Evolutionary conservation across 805 yeast species (phyloP).

Genomic region (Schwanniomyces yamadae): DNA sequence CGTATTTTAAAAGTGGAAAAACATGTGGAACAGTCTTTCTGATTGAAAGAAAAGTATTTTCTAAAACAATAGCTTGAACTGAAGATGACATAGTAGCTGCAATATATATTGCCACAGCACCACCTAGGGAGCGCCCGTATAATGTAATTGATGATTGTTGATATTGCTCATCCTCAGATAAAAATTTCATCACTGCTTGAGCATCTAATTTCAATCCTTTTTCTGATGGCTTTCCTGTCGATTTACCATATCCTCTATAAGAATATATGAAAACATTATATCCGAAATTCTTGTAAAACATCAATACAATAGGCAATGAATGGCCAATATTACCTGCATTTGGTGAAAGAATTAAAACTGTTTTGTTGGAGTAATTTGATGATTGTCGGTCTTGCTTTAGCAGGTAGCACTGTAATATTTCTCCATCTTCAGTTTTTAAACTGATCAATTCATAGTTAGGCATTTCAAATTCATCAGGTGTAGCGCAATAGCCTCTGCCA

Average conservation of each 20-base stretch:
- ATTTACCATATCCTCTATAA: slow-evolving; percentile 86
- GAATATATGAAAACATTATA: slow-evolving; percentile 83
- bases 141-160: slow-evolving; percentile 55
- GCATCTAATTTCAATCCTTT: slow-evolving; percentile 81
- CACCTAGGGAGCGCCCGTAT: slow-evolving; percentile 91
- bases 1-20: slow-evolving; percentile 61
- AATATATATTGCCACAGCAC: slow-evolving; percentile 87
- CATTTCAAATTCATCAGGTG: slow-evolving; percentile 70
- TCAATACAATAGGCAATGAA: slow-evolving; percentile 73
- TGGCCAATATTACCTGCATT: slow-evolving; percentile 97
- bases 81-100: slow-evolving; percentile 55
- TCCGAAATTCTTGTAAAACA: slow-evolving; percentile 60
- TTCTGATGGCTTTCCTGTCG: slow-evolving; percentile 77
- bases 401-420: slow-evolving; percentile 61
- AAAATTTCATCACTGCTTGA: slow-evolving; percentile 60
- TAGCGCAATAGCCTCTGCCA: slow-evolving; percentile 69
- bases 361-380: slow-evolving; percentile 51
- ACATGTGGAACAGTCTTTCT: slow-evolving; percentile 70
- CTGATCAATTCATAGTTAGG: slow-evolving; percentile 55
- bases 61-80: slow-evolving; percentile 69
- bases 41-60: slow-evolving; percentile 81
- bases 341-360: slow-evolving; percentile 79
- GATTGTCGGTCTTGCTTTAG: slow-evolving; percentile 48
- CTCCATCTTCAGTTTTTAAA: slow-evolving; percentile 69
- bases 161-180: slow-evolving; percentile 54